Evolutionary conservation across 257 asterid species (phyloP).

Genomic region (Solanum clarkiae): DNA sequence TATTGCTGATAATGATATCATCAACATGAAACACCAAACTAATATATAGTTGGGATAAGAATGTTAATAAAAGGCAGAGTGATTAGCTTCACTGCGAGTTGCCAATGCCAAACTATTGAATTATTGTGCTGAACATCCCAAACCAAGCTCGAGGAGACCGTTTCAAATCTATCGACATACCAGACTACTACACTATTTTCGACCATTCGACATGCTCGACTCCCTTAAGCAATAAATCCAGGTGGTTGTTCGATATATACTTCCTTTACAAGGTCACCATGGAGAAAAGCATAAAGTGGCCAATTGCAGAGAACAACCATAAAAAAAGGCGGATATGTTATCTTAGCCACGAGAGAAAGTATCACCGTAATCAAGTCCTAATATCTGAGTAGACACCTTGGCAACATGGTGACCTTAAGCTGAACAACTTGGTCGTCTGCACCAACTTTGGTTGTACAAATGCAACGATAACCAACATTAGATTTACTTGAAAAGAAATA

Average conservation of each 20-base stretch:
- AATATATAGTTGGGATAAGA: neutral
- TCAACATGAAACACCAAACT: neutral
- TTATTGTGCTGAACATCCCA: neutral
- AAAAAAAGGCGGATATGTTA: neutral
- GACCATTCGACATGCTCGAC: neutral
- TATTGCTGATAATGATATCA: neutral
- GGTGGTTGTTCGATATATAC: neutral
- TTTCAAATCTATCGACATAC: neutral
- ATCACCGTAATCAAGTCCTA: neutral
- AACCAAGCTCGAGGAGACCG: neutral
- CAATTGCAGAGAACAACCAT: neutral
- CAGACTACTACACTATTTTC: neutral
- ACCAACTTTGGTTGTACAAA: neutral
- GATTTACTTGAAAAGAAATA: neutral
- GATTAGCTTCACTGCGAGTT: neutral
- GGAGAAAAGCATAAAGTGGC: neutral
- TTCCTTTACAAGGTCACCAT: neutral
- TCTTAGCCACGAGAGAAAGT: neutral
- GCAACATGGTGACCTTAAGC: neutral
- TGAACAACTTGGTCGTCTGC: neutral
- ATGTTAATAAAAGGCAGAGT: neutral
- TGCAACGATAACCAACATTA: neutral
- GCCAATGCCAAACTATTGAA: neutral
- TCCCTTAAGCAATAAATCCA: neutral
- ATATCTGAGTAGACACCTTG: neutral